Conservation (phyloP, 1,284 basidiomycete species). For the Anthracocystis panici-leucophaei region DNA sequence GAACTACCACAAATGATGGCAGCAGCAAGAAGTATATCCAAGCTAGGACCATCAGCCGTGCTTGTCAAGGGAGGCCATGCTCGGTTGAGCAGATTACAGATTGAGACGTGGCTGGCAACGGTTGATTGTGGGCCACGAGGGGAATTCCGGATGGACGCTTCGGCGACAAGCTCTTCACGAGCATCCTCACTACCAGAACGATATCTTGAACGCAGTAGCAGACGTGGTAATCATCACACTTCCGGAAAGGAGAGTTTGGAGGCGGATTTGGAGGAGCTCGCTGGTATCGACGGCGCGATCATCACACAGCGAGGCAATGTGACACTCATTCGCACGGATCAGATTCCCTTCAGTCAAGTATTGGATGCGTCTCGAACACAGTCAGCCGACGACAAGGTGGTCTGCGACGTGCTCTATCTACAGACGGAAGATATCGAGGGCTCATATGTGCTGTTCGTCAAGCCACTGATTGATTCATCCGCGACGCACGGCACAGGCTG, state of each 20-base stretch:
- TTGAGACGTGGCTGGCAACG: conserved; percentile 21
- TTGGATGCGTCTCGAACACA: not conserved
- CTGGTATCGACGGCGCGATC: conserved; percentile 34
- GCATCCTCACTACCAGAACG: conserved; percentile 3
- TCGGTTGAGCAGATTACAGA: conserved; percentile 20
- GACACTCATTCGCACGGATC: conserved; percentile 42
- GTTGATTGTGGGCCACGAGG: conserved; percentile 1
- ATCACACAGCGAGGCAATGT: conserved; percentile 30
- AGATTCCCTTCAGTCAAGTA: conserved; percentile 36
- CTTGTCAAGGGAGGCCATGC: conserved; percentile 92
- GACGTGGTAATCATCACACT: not conserved
- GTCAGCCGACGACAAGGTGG: conserved; percentile 57
- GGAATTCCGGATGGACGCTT: not conserved
- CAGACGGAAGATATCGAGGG: conserved; percentile 65
- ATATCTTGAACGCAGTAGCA: conserved; percentile 24
- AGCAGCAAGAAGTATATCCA: conserved; percentile 75
- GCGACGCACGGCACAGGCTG: conserved; percentile 90
- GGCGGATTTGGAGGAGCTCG: conserved; percentile 24
- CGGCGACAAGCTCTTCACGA: not conserved
- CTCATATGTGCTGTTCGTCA: conserved; percentile 56
- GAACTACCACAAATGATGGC: conserved; percentile 45
- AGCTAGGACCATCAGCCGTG: conserved; percentile 75
- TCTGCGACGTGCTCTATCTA: conserved; percentile 82
- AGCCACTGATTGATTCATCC: conserved; percentile 41
- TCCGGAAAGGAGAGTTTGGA: not conserved